These are phyloP conservation scores for Hortaea sp. DNA, from an alignment of 2,329 filamentous ascomycete species.

Conservation along the genomic window DNA sequence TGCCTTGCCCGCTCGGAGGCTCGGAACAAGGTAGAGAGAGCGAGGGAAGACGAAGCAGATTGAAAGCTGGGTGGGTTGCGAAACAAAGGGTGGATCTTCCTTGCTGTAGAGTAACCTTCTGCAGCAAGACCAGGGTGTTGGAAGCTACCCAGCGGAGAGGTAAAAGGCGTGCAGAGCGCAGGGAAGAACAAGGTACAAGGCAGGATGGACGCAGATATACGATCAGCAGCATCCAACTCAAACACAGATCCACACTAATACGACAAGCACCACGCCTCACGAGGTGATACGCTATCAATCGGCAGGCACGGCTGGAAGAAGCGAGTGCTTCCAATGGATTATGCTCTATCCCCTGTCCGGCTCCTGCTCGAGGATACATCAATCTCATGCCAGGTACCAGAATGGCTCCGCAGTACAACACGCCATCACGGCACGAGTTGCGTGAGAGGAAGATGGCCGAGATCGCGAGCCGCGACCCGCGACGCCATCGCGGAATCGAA, in stretches of 20 bases:
- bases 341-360: not conserved
- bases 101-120: constrained; percentile 25
- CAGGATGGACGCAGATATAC: constrained; percentile 5
- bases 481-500: no score
- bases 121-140: constrained; percentile 6
- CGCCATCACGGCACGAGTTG: constrained; percentile 9
- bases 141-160: not conserved
- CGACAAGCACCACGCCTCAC: not conserved
- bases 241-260: constrained; percentile 1
- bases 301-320: not conserved
- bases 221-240: constrained; percentile 1
- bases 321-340: not conserved
- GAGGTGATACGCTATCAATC: not conserved
- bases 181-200: not conserved
- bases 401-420: constrained; percentile 4
- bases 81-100: constrained; percentile 19
- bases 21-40: constrained; percentile 14
- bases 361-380: not conserved
- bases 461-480: no score
- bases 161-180: constrained; percentile 1
- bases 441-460: not conserved
- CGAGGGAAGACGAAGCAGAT: constrained; percentile 3
- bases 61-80: constrained; percentile 4
- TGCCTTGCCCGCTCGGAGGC: constrained; percentile 18
- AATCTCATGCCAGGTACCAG: constrained; percentile 8